phyloP scores from a whole-genome alignment of 352 stramenopile genomes.

The Phytophthora sp. region DNA sequence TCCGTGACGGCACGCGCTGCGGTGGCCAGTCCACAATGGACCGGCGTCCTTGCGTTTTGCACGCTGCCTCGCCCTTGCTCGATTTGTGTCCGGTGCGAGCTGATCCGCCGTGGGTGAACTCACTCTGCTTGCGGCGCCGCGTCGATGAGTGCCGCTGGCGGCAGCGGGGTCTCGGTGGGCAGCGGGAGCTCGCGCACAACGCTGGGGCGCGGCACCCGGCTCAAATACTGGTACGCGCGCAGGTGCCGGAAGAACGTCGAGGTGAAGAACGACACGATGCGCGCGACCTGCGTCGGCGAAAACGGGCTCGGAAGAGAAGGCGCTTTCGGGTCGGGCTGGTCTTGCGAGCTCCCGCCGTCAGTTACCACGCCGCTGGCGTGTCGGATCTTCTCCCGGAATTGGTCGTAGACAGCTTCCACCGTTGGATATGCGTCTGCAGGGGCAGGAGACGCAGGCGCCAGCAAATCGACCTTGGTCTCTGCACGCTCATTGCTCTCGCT shows the following conservation, averaged over 20 bases:
- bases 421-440: slow-evolving; percentile 22
- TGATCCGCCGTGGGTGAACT: slow-evolving; percentile 4
- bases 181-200: slow-evolving; percentile 40
- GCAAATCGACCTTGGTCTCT: not conserved
- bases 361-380: slow-evolving; percentile 6
- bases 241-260: slow-evolving; percentile 77
- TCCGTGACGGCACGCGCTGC: no score
- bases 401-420: slow-evolving; percentile 44
- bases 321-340: not conserved
- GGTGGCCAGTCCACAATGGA: slow-evolving; percentile 1
- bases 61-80: slow-evolving; percentile 6
- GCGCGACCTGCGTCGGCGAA: slow-evolving; percentile 47
- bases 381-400: slow-evolving; percentile 41
- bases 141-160: slow-evolving; percentile 36
- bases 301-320: slow-evolving; percentile 20
- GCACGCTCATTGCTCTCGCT: slow-evolving; percentile 1
- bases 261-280: slow-evolving; percentile 72
- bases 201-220: slow-evolving; percentile 22
- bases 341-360: not conserved
- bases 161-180: slow-evolving; percentile 57
- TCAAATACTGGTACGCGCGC: slow-evolving; percentile 63
- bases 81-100: slow-evolving; percentile 14
- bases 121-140: slow-evolving; percentile 20
- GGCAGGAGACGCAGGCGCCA: not conserved
- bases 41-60: slow-evolving; percentile 31